These are phyloP conservation scores for Carex kokanica DNA, from an alignment of 176 grass and related monocot genomes.

Conservation along the genomic window DNA sequence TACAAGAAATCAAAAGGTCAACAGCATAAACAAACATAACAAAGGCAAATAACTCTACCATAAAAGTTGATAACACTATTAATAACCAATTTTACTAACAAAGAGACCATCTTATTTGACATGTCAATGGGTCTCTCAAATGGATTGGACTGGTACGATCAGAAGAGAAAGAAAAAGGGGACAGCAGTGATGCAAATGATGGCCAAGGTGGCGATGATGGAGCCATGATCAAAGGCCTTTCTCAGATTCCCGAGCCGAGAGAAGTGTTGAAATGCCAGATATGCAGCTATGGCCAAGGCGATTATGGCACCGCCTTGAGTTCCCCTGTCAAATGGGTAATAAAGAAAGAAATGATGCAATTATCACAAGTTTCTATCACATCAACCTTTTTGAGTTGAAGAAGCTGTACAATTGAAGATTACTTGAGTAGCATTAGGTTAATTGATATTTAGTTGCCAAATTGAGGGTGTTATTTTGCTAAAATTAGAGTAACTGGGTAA, in stretches of 20 bases:
- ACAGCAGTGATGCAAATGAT: conserved; percentile 42
- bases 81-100: background rate
- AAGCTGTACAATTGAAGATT: background rate
- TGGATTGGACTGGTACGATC: conserved; percentile 20
- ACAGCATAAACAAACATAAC: conserved; percentile 4
- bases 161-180: conserved; percentile 61
- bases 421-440: background rate
- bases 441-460: background rate
- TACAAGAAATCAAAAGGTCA: background rate
- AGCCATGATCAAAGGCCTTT: conserved; percentile 71
- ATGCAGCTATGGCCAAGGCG: conserved; percentile 62
- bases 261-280: conserved; percentile 84
- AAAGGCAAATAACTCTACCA: background rate
- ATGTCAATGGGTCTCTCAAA: background rate
- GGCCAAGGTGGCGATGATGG: conserved; percentile 68
- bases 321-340: conserved; percentile 39
- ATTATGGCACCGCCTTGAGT: conserved; percentile 72
- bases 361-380: background rate
- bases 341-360: background rate
- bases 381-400: background rate
- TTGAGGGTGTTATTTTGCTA: background rate
- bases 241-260: conserved; percentile 50
- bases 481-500: background rate
- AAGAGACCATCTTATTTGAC: background rate
- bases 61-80: background rate